Base-by-base conservation (phyloP, 192 early-diverging fungal genomes). In the Oehlia diaphana region DNA sequence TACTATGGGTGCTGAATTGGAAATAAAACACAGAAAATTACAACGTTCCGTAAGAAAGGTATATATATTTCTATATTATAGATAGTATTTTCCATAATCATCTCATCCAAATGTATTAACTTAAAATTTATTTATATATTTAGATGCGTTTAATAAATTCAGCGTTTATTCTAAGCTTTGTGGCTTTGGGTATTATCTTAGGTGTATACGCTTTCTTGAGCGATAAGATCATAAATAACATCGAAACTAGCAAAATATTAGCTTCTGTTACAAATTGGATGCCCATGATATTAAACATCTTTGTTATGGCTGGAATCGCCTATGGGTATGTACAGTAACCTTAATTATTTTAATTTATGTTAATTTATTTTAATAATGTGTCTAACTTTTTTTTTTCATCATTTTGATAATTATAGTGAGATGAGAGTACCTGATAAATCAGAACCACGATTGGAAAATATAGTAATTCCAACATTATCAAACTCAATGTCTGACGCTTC, bases 261-360 rank as follows among this genome's bases (percentile, higher is more conserved):
- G 47, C 72, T 5, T 10, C 50, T 31, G 21, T 61, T 6, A 26
- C n/a, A 6, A 74, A 74, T 61, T 62, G 26, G 26, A 13, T 61
- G 7, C 72, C 44, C 9, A 61, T 58, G 44, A 16, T 74, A 49
- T 8, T 74, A 58, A 74, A 50, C 6, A 42, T 61, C 61, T 3
- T 4, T n/a, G 31, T 74, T 13, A 74, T 62, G 58, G 58, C 10
- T 3, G 72, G 49, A 35, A 61, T 74, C n/a, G 49, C 72, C 10
- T 74, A 58, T 62, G 72, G 72, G 72, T 74, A 74, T 16, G 23
- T 58, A 62, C 4, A n/a, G n/a, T n/a, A n/a, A n/a, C n/a, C n/a
- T n/a, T 26, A 37, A 7, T 14, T 49, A 26, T 26, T 26, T 4
- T 58, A 62, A 26, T n/a, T 0, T 33, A 74, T 42, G 3, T 2